Percentiles rank a stretch among this genome's conserved stretches.
Evolutionary conservation across 176 grass and related monocot species (phyloP).

Genomic region (Avena insularis): DNA sequence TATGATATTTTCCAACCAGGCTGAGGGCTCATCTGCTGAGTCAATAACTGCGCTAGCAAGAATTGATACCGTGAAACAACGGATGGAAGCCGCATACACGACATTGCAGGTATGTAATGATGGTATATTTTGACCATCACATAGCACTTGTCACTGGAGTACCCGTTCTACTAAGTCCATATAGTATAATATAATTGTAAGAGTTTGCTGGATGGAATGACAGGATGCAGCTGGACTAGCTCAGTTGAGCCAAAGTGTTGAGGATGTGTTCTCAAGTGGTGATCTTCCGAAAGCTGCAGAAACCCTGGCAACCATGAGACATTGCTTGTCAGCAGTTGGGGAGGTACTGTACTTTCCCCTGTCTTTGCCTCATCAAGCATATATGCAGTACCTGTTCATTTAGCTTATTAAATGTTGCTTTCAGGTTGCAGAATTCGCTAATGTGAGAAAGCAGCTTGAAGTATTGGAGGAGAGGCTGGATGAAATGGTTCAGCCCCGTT

Average conservation of each 20-base stretch:
- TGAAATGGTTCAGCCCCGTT: constrained; percentile 93
- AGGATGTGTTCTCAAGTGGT: constrained; percentile 99
- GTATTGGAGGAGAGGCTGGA: constrained; percentile 95
- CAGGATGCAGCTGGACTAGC: constrained; percentile 98
- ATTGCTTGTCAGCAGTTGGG: constrained; percentile 99
- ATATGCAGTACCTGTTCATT: neutral
- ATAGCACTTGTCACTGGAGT: constrained; percentile 17
- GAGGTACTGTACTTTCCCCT: constrained; percentile 54
- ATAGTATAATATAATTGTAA: constrained; percentile 40
- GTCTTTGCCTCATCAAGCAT: constrained; percentile 7
- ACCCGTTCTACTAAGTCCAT: constrained; percentile 26
- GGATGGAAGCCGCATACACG: constrained; percentile 92
- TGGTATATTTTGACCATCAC: neutral
- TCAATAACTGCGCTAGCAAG: constrained; percentile 86
- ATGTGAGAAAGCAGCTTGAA: constrained; percentile 98
- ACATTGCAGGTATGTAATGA: constrained; percentile 78
- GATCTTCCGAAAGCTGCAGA: constrained; percentile 94
- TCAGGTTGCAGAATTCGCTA: constrained; percentile 99
- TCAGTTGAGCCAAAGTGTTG: constrained; percentile 92
- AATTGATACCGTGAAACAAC: constrained; percentile 95
- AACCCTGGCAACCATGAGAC: constrained; percentile 97
- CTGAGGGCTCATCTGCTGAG: constrained; percentile 95
- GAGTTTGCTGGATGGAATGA: constrained; percentile 25
- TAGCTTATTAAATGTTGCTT: constrained; percentile 41
- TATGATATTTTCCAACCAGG: constrained; percentile 55